A percentile compares a stretch with the other conserved stretches of the same genome.
Evolutionary conservation across 2,329 filamentous ascomycete species (phyloP).

Genomic region (Monosporascus sp.): DNA sequence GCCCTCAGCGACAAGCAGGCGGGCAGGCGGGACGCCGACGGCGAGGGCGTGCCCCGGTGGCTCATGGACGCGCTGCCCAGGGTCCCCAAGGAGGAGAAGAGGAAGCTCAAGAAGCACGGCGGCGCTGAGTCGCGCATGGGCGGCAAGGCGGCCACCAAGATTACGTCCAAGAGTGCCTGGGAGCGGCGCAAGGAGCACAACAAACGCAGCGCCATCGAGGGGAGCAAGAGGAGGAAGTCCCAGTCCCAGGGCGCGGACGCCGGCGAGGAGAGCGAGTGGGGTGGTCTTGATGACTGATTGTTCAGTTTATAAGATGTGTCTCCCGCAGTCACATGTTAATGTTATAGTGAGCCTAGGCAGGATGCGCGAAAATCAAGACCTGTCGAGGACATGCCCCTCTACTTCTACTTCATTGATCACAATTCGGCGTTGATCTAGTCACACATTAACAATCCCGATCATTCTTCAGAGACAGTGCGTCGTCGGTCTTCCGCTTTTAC

Average conservation of each 20-base stretch:
- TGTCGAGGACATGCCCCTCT: too few relatives aligned
- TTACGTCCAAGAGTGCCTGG: constrained; percentile 78
- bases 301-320: too few relatives aligned
- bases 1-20: constrained; percentile 71
- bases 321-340: background rate
- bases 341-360: background rate
- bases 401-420: too few relatives aligned
- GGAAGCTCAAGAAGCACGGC: constrained; percentile 74
- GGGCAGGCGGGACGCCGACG: constrained; percentile 41
- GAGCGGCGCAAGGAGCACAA: constrained; percentile 66
- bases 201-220: constrained; percentile 54
- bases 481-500: too few relatives aligned
- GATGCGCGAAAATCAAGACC: too few relatives aligned
- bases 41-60: constrained; percentile 71
- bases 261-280: constrained; percentile 37
- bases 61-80: constrained; percentile 80
- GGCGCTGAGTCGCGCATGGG: constrained; percentile 64
- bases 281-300: constrained; percentile 41
- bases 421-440: too few relatives aligned
- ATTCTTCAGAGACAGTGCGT: too few relatives aligned
- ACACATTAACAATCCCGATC: too few relatives aligned
- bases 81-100: constrained; percentile 76
- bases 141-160: constrained; percentile 61
- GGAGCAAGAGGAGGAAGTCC: constrained; percentile 51
- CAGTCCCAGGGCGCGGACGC: constrained; percentile 23